Conservation (phyloP, 2,329 filamentous ascomycete species). For the Trichoderma aggressivum region DNA sequence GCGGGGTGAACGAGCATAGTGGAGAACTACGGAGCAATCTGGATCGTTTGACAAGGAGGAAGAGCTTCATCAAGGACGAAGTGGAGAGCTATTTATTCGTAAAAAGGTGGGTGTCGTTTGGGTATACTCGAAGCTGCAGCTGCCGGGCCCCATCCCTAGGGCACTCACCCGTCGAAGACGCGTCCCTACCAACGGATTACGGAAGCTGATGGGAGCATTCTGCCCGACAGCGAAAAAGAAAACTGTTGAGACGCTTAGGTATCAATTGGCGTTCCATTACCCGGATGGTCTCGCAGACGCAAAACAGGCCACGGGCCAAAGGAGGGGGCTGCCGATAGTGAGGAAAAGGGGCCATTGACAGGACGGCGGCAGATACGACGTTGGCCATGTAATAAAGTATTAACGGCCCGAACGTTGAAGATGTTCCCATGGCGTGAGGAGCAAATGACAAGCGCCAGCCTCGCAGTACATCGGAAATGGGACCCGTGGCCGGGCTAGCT, state of each 20-base stretch:
- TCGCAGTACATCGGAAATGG: conserved; percentile 10
- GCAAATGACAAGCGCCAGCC: neutral
- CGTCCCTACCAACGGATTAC: neutral
- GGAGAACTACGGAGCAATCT: conserved; percentile 3
- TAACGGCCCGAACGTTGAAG: conserved; percentile 15
- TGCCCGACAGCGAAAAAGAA: neutral
- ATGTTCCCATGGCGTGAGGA: conserved; percentile 8
- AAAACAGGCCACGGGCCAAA: neutral
- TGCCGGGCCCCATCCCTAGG: neutral
- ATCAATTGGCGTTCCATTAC: conserved; percentile 2
- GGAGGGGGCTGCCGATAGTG: conserved; percentile 6
- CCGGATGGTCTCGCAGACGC: conserved; percentile 5
- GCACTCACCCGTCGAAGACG: neutral
- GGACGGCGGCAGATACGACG: conserved; percentile 2
- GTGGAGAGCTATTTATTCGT: conserved; percentile 10
- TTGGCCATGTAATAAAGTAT: neutral
- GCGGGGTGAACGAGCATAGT: neutral
- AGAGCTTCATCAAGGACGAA: neutral
- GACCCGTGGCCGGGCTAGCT: neutral
- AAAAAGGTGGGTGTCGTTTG: neutral
- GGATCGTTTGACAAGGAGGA: conserved; percentile 11
- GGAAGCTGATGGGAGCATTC: conserved; percentile 1
- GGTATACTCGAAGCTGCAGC: neutral
- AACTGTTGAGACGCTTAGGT: conserved; percentile 7
- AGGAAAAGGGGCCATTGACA: conserved; percentile 2